Conservation (phyloP, 2,329 filamentous ascomycete species). For the Colletotrichum zoysiae region DNA sequence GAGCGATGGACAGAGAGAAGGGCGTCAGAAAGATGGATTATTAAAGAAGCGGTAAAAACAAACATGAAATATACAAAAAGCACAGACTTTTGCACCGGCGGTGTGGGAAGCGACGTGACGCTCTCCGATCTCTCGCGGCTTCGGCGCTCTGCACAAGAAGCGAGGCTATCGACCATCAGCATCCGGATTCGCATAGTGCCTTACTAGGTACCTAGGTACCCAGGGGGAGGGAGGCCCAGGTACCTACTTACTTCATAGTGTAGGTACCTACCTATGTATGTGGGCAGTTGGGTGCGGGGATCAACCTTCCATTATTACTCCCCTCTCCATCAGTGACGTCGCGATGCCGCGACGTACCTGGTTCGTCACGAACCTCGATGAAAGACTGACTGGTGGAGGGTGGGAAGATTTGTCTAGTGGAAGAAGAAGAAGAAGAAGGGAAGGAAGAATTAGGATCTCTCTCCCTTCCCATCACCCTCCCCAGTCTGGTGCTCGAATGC, state of each 20-base stretch:
- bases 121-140: constrained; percentile 9
- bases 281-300: background rate
- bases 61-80: too few species aligned
- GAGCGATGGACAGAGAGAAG: background rate
- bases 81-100: background rate
- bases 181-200: background rate
- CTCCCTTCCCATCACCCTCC: too few species aligned
- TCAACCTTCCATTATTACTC: background rate
- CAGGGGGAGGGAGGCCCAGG: too few species aligned
- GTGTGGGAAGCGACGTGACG: background rate
- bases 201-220: background rate
- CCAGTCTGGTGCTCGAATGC: background rate
- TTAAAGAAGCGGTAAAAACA: background rate
- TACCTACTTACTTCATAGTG: too few species aligned
- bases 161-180: background rate
- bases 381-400: background rate
- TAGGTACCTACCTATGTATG: too few species aligned
- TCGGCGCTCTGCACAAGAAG: constrained; percentile 19
- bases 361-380: background rate
- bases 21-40: background rate
- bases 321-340: background rate
- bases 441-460: too few species aligned
- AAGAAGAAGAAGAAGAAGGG: background rate
- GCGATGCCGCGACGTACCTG: background rate
- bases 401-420: background rate